phyloP scores from a whole-genome alignment of 2,329 filamentous ascomycete genomes.

The Leptosphaerulina australis region DNA sequence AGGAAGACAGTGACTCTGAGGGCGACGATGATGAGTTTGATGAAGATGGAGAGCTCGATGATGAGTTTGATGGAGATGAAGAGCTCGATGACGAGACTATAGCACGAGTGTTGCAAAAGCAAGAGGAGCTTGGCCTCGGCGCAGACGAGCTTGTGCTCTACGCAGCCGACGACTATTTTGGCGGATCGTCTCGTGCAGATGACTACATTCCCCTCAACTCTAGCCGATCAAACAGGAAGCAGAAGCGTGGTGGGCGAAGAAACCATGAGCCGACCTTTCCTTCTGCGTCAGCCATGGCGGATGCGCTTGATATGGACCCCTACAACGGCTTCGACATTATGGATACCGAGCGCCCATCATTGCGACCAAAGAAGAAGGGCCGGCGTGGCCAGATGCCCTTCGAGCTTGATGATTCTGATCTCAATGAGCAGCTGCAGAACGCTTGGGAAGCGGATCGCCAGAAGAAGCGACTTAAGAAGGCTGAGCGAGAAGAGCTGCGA shows the following conservation, averaged over 20 bases:
- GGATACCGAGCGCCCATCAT: conserved; percentile 75
- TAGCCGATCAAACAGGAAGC: conserved; percentile 37
- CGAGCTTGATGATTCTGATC: conserved; percentile 53
- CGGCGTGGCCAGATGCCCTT: conserved; percentile 60
- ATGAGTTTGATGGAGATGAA: conserved; percentile 50
- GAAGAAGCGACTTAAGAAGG: conserved; percentile 56
- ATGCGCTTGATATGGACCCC: conserved; percentile 63
- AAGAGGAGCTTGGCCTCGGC: conserved; percentile 67
- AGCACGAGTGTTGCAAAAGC: conserved; percentile 65
- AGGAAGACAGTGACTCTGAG: conserved; percentile 42
- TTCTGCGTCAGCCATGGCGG: conserved; percentile 62
- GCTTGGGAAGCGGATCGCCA: conserved; percentile 54
- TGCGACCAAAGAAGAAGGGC: conserved; percentile 69
- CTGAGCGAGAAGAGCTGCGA: conserved; percentile 55
- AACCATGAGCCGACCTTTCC: conserved; percentile 52
- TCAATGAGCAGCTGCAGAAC: conserved; percentile 48
- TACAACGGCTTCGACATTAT: conserved; percentile 81
- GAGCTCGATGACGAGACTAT: conserved; percentile 65
- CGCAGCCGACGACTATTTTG: conserved; percentile 54
- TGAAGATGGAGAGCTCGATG: conserved; percentile 49
- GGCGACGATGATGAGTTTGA: conserved; percentile 48
- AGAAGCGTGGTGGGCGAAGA: conserved; percentile 19
- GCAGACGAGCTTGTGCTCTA: conserved; percentile 65
- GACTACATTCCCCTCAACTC: conserved; percentile 23
- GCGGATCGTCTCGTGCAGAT: conserved; percentile 30